Percentiles rank a stretch among this genome's conserved stretches.
These are phyloP conservation scores for Plasmopara muralis DNA, from an alignment of 352 stramenopile genomes.

Conservation along the genomic window DNA sequence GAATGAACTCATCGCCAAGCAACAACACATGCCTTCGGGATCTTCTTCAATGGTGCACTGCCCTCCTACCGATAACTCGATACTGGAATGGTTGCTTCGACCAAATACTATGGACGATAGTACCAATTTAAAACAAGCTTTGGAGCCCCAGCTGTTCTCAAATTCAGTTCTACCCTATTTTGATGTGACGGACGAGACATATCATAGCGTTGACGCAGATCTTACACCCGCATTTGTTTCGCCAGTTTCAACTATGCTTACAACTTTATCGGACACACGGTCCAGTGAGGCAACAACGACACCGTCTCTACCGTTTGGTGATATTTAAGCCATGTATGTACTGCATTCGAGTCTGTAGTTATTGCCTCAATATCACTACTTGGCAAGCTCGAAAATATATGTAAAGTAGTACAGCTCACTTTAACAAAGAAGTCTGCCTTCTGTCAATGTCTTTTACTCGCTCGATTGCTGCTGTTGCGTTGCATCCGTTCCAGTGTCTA, in stretches of 20 bases:
- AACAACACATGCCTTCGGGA: slow-evolving; percentile 30
- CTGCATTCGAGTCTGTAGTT: slow-evolving; percentile 19
- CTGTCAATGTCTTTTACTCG: slow-evolving; percentile 2
- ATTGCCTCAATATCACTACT: slow-evolving; percentile 20
- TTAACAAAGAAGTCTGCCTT: not conserved
- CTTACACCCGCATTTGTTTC: slow-evolving; percentile 37
- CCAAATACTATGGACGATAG: slow-evolving; percentile 42
- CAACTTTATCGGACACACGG: slow-evolving; percentile 14
- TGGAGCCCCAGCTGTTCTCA: slow-evolving; percentile 12
- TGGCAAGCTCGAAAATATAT: slow-evolving; percentile 28
- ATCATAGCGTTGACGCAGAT: slow-evolving; percentile 21
- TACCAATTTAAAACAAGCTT: slow-evolving; percentile 12
- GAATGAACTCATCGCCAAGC: slow-evolving; percentile 42
- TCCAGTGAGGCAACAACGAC: slow-evolving; percentile 14
- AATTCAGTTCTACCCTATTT: slow-evolving; percentile 43
- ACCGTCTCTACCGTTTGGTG: slow-evolving; percentile 24
- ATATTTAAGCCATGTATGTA: slow-evolving; percentile 22
- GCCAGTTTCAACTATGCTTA: slow-evolving; percentile 8
- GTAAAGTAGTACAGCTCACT: not conserved
- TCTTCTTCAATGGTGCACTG: slow-evolving; percentile 13
- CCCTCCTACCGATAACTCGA: slow-evolving; percentile 23
- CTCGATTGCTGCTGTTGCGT: slow-evolving; percentile 10
- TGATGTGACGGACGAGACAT: slow-evolving; percentile 37
- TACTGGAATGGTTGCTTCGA: slow-evolving; percentile 63
- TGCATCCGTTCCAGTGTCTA: slow-evolving; percentile 53